Evolutionary conservation across 352 stramenopile genomes (phyloP), one percentile per base, ranked within the genome.

Genomic region (Globisporangium emineosum): DNA sequence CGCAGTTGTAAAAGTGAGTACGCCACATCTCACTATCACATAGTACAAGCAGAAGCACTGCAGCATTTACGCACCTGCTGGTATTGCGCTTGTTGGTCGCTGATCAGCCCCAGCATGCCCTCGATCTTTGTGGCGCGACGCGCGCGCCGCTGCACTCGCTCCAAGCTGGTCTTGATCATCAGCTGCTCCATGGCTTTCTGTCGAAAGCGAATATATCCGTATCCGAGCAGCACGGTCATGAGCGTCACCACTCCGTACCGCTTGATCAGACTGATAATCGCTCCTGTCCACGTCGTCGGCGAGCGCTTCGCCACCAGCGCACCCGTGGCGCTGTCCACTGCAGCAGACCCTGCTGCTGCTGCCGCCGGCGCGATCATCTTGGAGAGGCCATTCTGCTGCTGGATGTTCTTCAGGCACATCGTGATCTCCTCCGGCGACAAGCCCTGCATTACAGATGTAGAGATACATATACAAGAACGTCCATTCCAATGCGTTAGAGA

Each of bases 401-500:
- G 69, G 35, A 90, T 62, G 45, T 65, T 79, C 64, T 79, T 83
- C 17, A 91, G 66, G 57, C 77, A 88, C 37, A 74, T 62, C 5
- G 79, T 89, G 55, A 91, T 89, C 59, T 91, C 68, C 47, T 83
- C 78, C 2, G 83, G 76, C 2, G 80, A 79, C n/a, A 91, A 62
- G 0, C 83, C 83, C 71, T 81, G 27, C 6, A 21, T n/a, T 27
- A 19, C 25, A 30, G 15, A 50, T 29, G 25, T 35, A 7, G 33
- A 17, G 32, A n/a, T 17, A 45, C 15, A 45, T 45, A 45, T 21
- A 19, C 9, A 33, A 30, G 21, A 25, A 45, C 29, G 12, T 12
- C 19, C 17, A 13, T 53, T 27, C 33, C 27, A 29, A 60, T 10
- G 23, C 17, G 32, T 37, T 9, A 37, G 32, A 37, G 37, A 45